Evolutionary conservation across 805 yeast species (phyloP), one percentile per base, ranked within the genome.

Genomic region (Geotrichum ghanense): DNA sequence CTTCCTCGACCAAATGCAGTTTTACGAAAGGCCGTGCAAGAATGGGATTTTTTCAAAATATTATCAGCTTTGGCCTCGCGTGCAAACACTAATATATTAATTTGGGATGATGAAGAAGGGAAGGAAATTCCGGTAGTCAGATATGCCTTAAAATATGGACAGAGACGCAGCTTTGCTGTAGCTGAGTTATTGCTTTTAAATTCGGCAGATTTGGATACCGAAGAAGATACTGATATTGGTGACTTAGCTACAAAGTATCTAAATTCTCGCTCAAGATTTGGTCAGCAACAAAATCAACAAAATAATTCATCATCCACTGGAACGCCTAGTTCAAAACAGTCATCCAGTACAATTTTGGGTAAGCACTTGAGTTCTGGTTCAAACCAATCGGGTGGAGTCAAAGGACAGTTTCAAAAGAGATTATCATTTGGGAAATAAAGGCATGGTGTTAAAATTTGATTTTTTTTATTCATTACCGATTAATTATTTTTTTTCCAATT

Each of bases 101-200:
- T 43, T 23, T 43, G 22, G 14, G 41, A 27, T 16, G 41, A 27
- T 3, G 31, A 25, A 12, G 46, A 17, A 12, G 22, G 31, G 20
- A 52, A 56, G 24, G 61, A 56, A 27, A 57, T 50, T 39, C 22
- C 42, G 4, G 16, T 39, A 5, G 42, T 67, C 6, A 41, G 65
- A 14, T 53, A 57, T 41, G 63, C 71, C 2, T 50, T 68, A 37
- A 51, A 58, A 17, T 45, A 53, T n/a, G 59, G 64, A 3, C 58
- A 53, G 12, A 51, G 59, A 1, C 40, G 42, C n/a, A 43, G 53
- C 7, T 68, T 62, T 49, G 63, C 69, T 2, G 47, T 65, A 9
- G 67, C 71, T 4, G 72, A 68, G 50, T 48, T 68, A 34, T 56
- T 68, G 3, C 43, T 64, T 26, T 62, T 65, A 41, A 61, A 65